A percentile compares a stretch with the other conserved stretches of the same genome.
phyloP scores from a whole-genome alignment of 257 asterid species.

The Thymus mandschuricus region DNA sequence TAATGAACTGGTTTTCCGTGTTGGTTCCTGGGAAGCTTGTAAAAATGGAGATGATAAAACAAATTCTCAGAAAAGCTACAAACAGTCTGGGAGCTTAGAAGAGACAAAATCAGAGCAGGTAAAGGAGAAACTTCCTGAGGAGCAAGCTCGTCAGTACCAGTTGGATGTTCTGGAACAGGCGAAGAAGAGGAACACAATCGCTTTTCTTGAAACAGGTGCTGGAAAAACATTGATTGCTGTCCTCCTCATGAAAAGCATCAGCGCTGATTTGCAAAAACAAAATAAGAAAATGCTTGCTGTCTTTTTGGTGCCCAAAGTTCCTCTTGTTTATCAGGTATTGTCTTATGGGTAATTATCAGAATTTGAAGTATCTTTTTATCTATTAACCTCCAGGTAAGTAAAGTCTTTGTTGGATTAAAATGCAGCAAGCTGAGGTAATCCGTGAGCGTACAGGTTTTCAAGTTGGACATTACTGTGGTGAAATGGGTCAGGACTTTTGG shows the following conservation, averaged over 20 bases:
- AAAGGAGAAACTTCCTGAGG: conserved; percentile 70
- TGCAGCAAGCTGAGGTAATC: conserved; percentile 99
- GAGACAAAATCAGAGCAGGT: conserved; percentile 59
- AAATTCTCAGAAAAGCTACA: conserved; percentile 43
- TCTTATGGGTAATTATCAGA: conserved; percentile 20
- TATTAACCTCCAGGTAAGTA: conserved; percentile 26
- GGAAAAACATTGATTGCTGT: conserved; percentile 96
- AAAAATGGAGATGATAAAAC: conserved; percentile 56
- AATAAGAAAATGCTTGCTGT: conserved; percentile 91
- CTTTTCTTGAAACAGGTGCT: conserved; percentile 99
- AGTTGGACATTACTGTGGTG: conserved; percentile 99
- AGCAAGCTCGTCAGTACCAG: conserved; percentile 94
- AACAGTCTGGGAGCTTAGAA: conserved; percentile 38
- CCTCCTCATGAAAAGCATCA: conserved; percentile 83
- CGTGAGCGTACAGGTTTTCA: conserved; percentile 89
- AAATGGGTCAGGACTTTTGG: conserved; percentile 99
- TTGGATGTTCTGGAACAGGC: conserved; percentile 99
- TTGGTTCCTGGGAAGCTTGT: conserved; percentile 83
- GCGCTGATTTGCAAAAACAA: conserved; percentile 60
- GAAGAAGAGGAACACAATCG: conserved; percentile 81
- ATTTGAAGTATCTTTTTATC: conserved; percentile 17
- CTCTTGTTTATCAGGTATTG: conserved; percentile 95
- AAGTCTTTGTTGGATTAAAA: conserved; percentile 2
- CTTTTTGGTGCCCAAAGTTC: conserved; percentile 98
- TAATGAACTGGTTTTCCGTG: conserved; percentile 73